These are phyloP conservation scores for Daldinia concentrica DNA, from an alignment of 495 filamentous ascomycete genomes.

Conservation along the genomic window DNA sequence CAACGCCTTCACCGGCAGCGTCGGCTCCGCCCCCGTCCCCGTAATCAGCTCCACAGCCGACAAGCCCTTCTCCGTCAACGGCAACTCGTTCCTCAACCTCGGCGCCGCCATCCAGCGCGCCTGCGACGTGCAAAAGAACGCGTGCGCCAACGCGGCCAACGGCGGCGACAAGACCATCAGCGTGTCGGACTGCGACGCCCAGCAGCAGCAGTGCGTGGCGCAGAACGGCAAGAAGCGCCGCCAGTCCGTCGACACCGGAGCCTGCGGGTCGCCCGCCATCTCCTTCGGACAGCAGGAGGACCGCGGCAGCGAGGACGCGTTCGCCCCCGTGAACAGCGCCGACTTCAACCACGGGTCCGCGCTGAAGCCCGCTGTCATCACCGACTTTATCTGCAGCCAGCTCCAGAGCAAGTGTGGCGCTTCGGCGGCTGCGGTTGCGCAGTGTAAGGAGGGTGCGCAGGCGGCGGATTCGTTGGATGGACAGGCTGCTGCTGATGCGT, in stretches of 20 bases:
- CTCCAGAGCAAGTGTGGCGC: conserved; percentile 64
- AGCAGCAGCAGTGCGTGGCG: conserved; percentile 56
- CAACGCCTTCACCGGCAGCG: conserved; percentile 65
- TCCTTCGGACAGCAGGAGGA: conserved; percentile 63
- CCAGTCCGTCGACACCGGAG: conserved; percentile 54
- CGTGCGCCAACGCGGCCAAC: conserved; percentile 65
- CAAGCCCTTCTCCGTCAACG: conserved; percentile 65
- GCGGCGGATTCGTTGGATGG: conserved; percentile 49
- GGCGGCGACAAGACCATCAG: conserved; percentile 50
- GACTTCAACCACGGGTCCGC: conserved; percentile 70
- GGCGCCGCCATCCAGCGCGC: conserved; percentile 63
- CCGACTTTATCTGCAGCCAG: conserved; percentile 64
- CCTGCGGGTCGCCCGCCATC: conserved; percentile 64
- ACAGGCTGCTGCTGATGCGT: conserved; percentile 68
- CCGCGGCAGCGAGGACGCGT: conserved; percentile 61
- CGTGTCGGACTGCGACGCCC: conserved; percentile 59
- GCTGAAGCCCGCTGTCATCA: conserved; percentile 63
- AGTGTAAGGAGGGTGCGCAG: conserved; percentile 57
- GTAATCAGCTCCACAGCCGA: conserved; percentile 56
- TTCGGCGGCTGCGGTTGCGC: conserved; percentile 53
- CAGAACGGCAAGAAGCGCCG: conserved; percentile 47
- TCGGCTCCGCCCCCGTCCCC: conserved; percentile 62
- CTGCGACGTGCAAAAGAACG: conserved; percentile 66
- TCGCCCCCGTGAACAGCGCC: conserved; percentile 57
- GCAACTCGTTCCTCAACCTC: conserved; percentile 59